These are phyloP conservation scores for Calycina marina DNA, from an alignment of 2,329 filamentous ascomycete genomes.

Conservation along the genomic window DNA sequence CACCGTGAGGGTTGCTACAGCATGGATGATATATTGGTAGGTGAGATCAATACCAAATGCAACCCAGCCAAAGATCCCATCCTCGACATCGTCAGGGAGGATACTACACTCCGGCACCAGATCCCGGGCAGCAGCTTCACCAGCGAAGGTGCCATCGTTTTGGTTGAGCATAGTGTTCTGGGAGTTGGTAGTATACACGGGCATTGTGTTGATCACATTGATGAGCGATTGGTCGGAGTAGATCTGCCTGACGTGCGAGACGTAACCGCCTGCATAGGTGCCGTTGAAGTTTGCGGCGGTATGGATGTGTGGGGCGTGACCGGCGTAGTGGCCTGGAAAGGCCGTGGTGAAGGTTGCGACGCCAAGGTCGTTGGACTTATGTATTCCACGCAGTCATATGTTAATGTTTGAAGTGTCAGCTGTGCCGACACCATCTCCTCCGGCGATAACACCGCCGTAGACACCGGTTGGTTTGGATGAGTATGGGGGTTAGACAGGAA, in stretches of 20 bases:
- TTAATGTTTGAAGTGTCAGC: constrained; percentile 25
- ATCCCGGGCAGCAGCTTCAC: constrained; percentile 32
- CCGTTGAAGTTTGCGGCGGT: constrained; percentile 30
- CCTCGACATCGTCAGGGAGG: constrained; percentile 35
- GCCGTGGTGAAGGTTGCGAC: constrained; percentile 28
- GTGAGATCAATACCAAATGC: constrained; percentile 33
- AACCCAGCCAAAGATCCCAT: constrained; percentile 42
- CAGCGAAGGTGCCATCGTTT: constrained; percentile 25
- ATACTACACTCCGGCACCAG: constrained; percentile 42
- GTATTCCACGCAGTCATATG: constrained; percentile 27
- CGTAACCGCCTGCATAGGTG: constrained; percentile 33
- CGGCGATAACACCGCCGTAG: constrained; percentile 31
- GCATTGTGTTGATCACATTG: constrained; percentile 30
- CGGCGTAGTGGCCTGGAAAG: constrained; percentile 31
- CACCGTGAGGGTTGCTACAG: background rate
- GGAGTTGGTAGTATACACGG: constrained; percentile 33
- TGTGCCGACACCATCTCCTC: constrained; percentile 27
- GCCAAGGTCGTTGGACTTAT: constrained; percentile 27
- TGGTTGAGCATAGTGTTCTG: constrained; percentile 26
- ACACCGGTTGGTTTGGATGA: constrained; percentile 32
- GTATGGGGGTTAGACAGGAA: background rate
- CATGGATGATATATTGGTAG: background rate
- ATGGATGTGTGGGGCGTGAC: constrained; percentile 34
- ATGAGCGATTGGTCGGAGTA: constrained; percentile 50
- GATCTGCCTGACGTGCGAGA: constrained; percentile 47